A percentile compares a stretch with the other conserved stretches of the same genome.
These are phyloP conservation scores for Backusella mclennaniae DNA, from an alignment of 192 early-diverging fungal species.

Conservation along the genomic window DNA sequence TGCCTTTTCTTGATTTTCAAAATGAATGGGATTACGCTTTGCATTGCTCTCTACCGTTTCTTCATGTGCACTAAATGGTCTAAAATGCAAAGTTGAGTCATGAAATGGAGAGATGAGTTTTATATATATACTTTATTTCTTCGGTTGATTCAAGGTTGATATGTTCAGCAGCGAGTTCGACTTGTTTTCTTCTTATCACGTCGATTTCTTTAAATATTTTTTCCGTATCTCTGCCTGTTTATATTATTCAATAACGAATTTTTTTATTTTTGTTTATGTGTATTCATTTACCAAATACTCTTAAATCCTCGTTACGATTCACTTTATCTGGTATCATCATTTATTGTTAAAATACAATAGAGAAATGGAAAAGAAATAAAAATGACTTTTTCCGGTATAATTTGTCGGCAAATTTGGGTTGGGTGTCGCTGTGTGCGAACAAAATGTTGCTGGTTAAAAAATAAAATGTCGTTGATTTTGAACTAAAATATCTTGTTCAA, in stretches of 20 bases:
- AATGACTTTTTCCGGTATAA: too few relatives aligned
- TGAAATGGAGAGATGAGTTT: not conserved
- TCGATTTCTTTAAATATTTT: conserved; percentile 28
- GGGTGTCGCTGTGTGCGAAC: too few relatives aligned
- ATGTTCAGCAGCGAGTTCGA: conserved; percentile 26
- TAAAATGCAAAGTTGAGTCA: not conserved
- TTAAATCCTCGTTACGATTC: not conserved
- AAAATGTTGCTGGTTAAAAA: too few relatives aligned
- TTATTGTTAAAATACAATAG: too few relatives aligned
- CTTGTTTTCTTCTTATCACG: conserved; percentile 26
- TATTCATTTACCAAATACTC: conserved; percentile 18
- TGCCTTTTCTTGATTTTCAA: conserved; percentile 11
- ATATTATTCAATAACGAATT: not conserved
- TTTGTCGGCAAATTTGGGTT: too few relatives aligned
- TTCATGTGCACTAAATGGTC: conserved; percentile 8
- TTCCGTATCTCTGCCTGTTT: conserved; percentile 18
- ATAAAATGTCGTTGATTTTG: too few relatives aligned
- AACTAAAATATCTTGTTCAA: not conserved
- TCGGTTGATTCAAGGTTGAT: conserved; percentile 18
- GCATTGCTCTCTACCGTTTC: conserved; percentile 13
- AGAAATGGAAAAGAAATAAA: too few relatives aligned
- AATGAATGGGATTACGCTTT: conserved; percentile 15
- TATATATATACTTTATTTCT: not conserved
- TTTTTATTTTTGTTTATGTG: not conserved
- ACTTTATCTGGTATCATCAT: not conserved